phyloP scores from a whole-genome alignment of 192 early-diverging fungal genomes.

The Lobosporangium transversale region DNA sequence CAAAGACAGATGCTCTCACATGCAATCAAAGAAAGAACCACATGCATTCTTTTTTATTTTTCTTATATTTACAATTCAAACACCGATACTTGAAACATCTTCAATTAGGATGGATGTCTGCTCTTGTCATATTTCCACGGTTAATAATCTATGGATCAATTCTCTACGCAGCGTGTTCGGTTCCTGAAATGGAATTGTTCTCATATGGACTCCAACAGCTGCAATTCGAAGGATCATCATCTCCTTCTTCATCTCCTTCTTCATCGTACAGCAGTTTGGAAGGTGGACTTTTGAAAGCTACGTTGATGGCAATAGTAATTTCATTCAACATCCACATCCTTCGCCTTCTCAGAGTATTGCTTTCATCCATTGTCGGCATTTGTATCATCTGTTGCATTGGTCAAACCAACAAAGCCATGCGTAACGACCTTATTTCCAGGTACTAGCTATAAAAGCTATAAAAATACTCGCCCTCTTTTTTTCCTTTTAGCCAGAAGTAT shows the following conservation, averaged over 20 bases:
- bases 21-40: too few species aligned
- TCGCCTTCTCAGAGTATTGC: slow-evolving; percentile 4
- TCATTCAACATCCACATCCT: slow-evolving; percentile 6
- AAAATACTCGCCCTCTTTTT: too few species aligned
- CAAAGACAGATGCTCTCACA: too few species aligned
- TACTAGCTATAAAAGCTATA: too few species aligned
- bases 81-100: too few species aligned
- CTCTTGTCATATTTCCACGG: slow-evolving; percentile 25
- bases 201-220: slow-evolving; percentile 10
- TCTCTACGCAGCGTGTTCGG: slow-evolving; percentile 7
- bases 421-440: too few species aligned
- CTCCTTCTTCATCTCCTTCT: too few species aligned
- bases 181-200: slow-evolving; percentile 11
- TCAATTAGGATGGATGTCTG: slow-evolving; percentile 15
- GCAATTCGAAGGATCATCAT: too few species aligned
- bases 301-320: slow-evolving; percentile 10
- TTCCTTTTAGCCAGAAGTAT: too few species aligned
- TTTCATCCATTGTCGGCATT: neutral
- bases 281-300: neutral
- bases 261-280: neutral
- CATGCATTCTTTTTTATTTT: too few species aligned
- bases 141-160: slow-evolving; percentile 26
- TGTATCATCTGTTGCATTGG: slow-evolving; percentile 24
- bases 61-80: too few species aligned
- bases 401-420: slow-evolving; percentile 17